Evolutionary conservation across 768 basidiomycete species (phyloP), one percentile per base, ranked within the genome.

Genomic region (Serendipita sp.): DNA sequence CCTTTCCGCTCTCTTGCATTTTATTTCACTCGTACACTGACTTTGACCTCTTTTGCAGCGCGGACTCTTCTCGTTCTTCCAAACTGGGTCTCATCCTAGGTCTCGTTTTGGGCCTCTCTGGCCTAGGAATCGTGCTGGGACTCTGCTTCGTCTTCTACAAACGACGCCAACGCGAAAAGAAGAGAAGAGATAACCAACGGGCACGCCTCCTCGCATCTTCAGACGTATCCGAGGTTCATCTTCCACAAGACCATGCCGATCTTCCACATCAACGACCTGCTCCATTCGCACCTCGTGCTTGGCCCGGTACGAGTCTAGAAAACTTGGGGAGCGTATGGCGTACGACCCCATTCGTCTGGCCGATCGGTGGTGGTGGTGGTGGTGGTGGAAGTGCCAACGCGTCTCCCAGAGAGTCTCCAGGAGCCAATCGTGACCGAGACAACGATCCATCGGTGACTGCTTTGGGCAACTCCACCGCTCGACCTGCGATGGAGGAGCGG

Each of bases 311-410:
- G 16, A 60, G 56, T 38, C 34, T 60, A 3, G 56, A 60, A 60
- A 60, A 38, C 56, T 30, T 60, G 2, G 56, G 56, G 2, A 28
- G 28, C 8, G 35, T n/a, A 32, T 38, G 24, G 16, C 56, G 56
- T n/a, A 60, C 56, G 10, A 60, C 56, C 4, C 56, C 56, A 18
- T 60, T 60, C 30, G 37, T 60, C 56, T 60, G 56, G 56, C 56
- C 56, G 35, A 10, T 60, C 28, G 34, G 28, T n/a, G 37, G 37
- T 2, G 30, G 48, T n/a, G 48, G 18, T 18, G 30, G 48, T n/a
- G 48, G 48, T 0, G 0, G 48, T 32, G 48, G 18, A 0, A 51
- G 48, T 51, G 18, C 48, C n/a, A 5, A n/a, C n/a, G 48, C 48
- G 48, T 51, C 48, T n/a, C 48, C 48, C 7, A 7, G 48, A 51